Evolutionary conservation across 441 rosid genomes (phyloP).

Genomic region (Populus hybrid): DNA sequence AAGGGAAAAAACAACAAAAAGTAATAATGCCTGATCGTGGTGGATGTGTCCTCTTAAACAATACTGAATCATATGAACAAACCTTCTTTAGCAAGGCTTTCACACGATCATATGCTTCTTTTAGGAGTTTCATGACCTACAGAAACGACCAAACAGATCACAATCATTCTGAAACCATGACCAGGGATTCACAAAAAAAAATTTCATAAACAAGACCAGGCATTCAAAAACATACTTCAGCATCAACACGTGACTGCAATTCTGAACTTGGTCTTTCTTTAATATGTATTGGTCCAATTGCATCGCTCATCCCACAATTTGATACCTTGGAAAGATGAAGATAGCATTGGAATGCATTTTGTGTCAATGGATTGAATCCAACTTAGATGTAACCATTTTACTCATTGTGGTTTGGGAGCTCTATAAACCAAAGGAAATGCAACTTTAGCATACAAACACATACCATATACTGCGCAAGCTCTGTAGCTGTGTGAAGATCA

Average conservation of each 20-base stretch:
- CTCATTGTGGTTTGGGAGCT: not conserved
- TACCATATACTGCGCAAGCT: conserved; percentile 98
- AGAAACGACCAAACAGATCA: conserved; percentile 24
- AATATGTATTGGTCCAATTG: conserved; percentile 87
- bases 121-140: conserved; percentile 89
- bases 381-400: not conserved
- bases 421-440: not conserved
- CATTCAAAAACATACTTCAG: conserved; percentile 54
- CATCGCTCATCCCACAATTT: conserved; percentile 94
- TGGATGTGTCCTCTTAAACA: not conserved
- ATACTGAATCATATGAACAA: not conserved
- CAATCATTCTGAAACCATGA: not conserved
- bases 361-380: not conserved
- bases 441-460: not conserved
- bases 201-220: not conserved
- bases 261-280: conserved; percentile 96
- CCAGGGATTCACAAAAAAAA: not conserved
- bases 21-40: not conserved
- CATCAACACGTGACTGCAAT: conserved; percentile 94
- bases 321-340: conserved; percentile 53
- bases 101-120: conserved; percentile 95
- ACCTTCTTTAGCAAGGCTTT: conserved; percentile 82
- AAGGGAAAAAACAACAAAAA: not conserved
- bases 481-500: conserved; percentile 88
- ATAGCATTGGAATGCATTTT: conserved; percentile 3